Evolutionary conservation across 192 early-diverging fungal species (phyloP), one percentile per base, ranked within the genome.

Genomic region (Diversispora eburnea): DNA sequence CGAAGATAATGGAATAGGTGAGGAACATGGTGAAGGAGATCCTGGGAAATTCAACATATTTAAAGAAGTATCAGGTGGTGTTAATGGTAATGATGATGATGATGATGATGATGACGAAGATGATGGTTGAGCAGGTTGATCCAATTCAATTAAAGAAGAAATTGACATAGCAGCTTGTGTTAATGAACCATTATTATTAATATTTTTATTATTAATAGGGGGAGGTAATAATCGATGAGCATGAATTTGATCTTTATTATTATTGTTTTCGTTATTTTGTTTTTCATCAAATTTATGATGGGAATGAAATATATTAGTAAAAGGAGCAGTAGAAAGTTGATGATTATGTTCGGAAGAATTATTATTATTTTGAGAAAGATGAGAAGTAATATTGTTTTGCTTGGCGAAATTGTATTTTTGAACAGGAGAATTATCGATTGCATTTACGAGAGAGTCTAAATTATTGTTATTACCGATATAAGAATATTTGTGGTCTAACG

Each of bases 111-210:
- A 74, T 52, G 84, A 76, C 2, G 59, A 77, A 0, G 75, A 77
- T 8, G 70, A 77, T 0, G 80, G 77, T 6, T 80, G 84, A 46
- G 85, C 80, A 0, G 86, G 83, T n/a, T 84, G 87, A 49, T 78
- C 63, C 8, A 78, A 81, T 22, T 81, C 82, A 22, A 63, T 77
- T 73, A 88, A 85, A 17, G 89, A 87, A 3, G 85, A 87, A 64
- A 90, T 95, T 1, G 75, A 77, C 25, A 83, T 95, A 25, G 87
- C 98, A 67, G 97, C 95, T 17, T 85, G 87, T 12, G 92, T 98
- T 33, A 95, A 97, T 75, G 77, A 33, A 33, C 25, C 25, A 33
- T 33, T 33, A 33, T 33, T 33, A 33, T 33, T 33, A 33, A 1
- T 33, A 33, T 33, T 47, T 17, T 52, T 52, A 17, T 52, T 52